Base-by-base conservation (phyloP, 441 rosid genomes). In the Brassica hybrid region DNA sequence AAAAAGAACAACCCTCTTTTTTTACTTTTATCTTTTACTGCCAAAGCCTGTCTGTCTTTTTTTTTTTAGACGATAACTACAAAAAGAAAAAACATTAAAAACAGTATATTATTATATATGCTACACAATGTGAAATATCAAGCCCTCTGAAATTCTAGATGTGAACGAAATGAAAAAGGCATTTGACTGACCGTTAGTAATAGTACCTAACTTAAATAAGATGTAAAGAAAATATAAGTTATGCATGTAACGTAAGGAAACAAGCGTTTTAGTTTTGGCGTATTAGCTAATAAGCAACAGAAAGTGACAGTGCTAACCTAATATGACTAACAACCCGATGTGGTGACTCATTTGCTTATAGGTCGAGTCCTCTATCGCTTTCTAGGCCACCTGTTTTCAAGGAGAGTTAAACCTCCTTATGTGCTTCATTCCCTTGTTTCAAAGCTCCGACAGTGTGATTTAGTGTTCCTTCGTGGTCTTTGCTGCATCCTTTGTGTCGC, bases 21-120 rank as follows among this genome's bases (percentile, higher is more conserved):
- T 48, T 14, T 45, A 58, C 74, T 72, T 78, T 52, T 13, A 66
- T 61, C 52, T 79, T 69, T 67, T 67, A 68, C 74, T 67, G 67
- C 45, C 36, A 62, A 59, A 67, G 65, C 69, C 70, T 27, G 76
- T 5, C 45, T 65, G 54, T 41, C 61, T 34, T 7, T 38, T 38
- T 10, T 59, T 23, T 38, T 43, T n/a, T n/a, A n/a, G 41, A 57
- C 50, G 60, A 6, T 0, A 70, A 67, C 17, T 48, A 30, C 27
- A 23, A 23, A 23, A 23, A 23, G 27, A 23, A 23, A 23, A 23
- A 23, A 23, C 27, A 23, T 23, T 23, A 23, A 23, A 23, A 23
- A 2, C 27, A 23, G 27, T 23, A 23, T 23, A 23, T 3, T 23
- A 23, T 23, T 23, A 23, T 23, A 23, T 23, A 2, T 23, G 19